Evolutionary conservation across 2,329 filamentous ascomycete genomes (phyloP), one percentile per base, ranked within the genome.

Genomic region (Cladosporium velox): DNA sequence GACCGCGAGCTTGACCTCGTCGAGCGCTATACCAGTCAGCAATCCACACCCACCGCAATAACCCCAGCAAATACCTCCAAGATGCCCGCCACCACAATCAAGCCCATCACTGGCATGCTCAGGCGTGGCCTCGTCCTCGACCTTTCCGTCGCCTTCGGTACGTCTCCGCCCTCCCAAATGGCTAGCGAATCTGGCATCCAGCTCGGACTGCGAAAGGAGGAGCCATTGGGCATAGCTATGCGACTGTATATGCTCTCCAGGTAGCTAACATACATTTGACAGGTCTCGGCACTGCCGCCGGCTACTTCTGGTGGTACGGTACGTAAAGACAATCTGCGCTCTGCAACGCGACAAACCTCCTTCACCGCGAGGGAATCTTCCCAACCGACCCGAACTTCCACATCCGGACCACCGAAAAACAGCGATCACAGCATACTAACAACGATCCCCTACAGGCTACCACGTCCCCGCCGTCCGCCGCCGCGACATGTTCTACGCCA

Each of bases 301-400:
- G 87, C 72, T 90, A 89, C 79, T 83, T 85, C 76, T 90, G 84
- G 82, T 90, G 87, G 88, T 90, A 90, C 81, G 87, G 81, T 83
- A 83, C 70, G 81, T 83, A 75, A 73, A 67, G 62, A 67, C 52
- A 41, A 21, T 34, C 61, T 26, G 60, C 59, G 67, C 59, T 30
- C 38, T 32, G 47, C 49, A 41, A 47, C 60, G 62, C 62, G 55
- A 58, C 52, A 59, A 47, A 57, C 24, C 34, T 47, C 34, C 57
- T 59, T 38, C 57, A 28, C 12, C 30, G 32, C 21, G 14, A 24
- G 18, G 34, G 21, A 58, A 6, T 15, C 55, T 41, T 15, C 59
- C n/a, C 30, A 41, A 49, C 7, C 24, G 21, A 62, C 51, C 14
- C 30, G 12, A 66, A 51, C 55, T 57, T 10, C 2, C 34, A n/a